Evolutionary conservation across 148 eudicot genomes (phyloP).

Genomic region (Oxyria digyna): DNA sequence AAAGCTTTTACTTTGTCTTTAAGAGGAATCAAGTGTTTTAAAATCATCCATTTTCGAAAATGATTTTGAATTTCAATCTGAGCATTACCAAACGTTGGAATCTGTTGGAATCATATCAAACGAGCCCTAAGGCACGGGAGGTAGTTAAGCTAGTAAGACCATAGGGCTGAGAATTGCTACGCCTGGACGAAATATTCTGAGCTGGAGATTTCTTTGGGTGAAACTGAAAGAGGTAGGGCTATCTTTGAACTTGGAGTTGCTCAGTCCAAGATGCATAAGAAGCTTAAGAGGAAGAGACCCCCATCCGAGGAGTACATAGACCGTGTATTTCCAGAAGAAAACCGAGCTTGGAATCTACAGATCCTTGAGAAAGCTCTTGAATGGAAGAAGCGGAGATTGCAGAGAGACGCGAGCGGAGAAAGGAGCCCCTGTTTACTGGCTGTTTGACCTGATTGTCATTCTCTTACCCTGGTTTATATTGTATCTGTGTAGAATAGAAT

Average conservation of each 20-base stretch:
- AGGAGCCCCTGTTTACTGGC: not conserved
- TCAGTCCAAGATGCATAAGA: slow-evolving; percentile 93
- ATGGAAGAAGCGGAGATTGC: slow-evolving; percentile 24
- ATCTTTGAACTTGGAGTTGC: slow-evolving; percentile 89
- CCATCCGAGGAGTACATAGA: slow-evolving; percentile 52
- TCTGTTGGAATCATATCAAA: too few relatives aligned
- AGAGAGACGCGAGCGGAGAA: not conserved
- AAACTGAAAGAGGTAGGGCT: slow-evolving; percentile 80
- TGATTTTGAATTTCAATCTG: too few relatives aligned
- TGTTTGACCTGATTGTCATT: not conserved
- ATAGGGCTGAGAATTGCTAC: slow-evolving; percentile 82
- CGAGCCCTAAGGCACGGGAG: too few relatives aligned
- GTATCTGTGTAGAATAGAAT: slow-evolving; percentile 6
- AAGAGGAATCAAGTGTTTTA: too few relatives aligned
- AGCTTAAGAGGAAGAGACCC: slow-evolving; percentile 71
- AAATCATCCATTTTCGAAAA: too few relatives aligned
- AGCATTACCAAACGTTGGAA: too few relatives aligned
- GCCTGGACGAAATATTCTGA: slow-evolving; percentile 95
- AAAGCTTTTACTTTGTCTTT: too few relatives aligned
- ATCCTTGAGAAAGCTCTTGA: slow-evolving; percentile 20
- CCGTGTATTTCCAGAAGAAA: slow-evolving; percentile 25
- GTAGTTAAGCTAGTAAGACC: too few relatives aligned
- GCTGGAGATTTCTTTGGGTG: slow-evolving; percentile 69
- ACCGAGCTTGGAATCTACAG: slow-evolving; percentile 17
- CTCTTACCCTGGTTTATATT: not conserved